A percentile compares a stretch with the other conserved stretches of the same genome.
Evolutionary conservation across 208 protist genomes (phyloP).

Genomic region (Crithidia thermophila): DNA sequence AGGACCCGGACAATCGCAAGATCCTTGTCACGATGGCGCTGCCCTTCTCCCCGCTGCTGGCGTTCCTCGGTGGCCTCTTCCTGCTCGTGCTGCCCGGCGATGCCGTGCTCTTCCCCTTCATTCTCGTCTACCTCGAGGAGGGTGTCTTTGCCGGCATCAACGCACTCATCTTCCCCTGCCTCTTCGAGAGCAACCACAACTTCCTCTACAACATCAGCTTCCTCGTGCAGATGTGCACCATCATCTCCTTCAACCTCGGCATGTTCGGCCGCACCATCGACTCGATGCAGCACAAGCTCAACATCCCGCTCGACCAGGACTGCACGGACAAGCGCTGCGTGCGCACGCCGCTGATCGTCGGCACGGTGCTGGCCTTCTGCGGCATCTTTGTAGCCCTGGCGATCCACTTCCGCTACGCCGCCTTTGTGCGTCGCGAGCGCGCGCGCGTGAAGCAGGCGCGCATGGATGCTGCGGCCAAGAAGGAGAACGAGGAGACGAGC

Average conservation of each 20-base stretch:
- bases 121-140: slow-evolving; percentile 70
- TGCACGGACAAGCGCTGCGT: slow-evolving; percentile 55
- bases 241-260: slow-evolving; percentile 68
- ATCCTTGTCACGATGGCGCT: slow-evolving; percentile 58
- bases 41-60: slow-evolving; percentile 50
- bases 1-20: slow-evolving; percentile 42
- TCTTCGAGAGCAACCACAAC: slow-evolving; percentile 56
- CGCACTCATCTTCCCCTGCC: slow-evolving; percentile 60
- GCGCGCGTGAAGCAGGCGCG: slow-evolving; percentile 1
- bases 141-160: slow-evolving; percentile 57
- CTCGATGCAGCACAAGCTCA: slow-evolving; percentile 31
- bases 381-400: slow-evolving; percentile 35
- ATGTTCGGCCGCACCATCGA: slow-evolving; percentile 61
- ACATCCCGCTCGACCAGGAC: slow-evolving; percentile 30
- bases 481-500: not conserved
- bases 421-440: slow-evolving; percentile 44
- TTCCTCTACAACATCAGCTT: slow-evolving; percentile 71
- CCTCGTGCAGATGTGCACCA: slow-evolving; percentile 46
- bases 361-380: slow-evolving; percentile 40
- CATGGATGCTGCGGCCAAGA: not conserved
- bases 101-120: slow-evolving; percentile 55
- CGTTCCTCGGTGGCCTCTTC: slow-evolving; percentile 45
- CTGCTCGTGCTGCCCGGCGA: slow-evolving; percentile 55
- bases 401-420: slow-evolving; percentile 61
- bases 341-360: slow-evolving; percentile 46